Evolutionary conservation across 345 rosid genomes (phyloP), one percentile per base, ranked within the genome.

Genomic region (Eutrema japonicum): DNA sequence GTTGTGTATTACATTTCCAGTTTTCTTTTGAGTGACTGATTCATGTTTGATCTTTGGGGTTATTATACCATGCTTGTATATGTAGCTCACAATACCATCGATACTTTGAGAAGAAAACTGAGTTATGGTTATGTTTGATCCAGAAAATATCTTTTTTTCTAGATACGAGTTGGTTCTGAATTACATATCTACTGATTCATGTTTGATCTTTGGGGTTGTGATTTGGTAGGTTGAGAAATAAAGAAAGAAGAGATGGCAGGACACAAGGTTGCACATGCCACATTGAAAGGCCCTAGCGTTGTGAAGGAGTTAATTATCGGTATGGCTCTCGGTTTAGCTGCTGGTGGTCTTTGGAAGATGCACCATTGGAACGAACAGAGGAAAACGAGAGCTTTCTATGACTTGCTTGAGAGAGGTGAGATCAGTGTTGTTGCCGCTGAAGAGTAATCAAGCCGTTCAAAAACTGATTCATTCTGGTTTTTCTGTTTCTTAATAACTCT

Each of bases 301-400:
- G 68, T 89, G 37, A 89, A 85, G 90, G 97, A 91, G 81, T 72
- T 91, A 22, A 9, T 80, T 38, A 79, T 87, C 6, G 97, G 90
- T 46, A 16, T 89, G 43, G 74, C 75, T 0, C 82, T 88, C 13
- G 95, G 87, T 48, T 70, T 85, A 71, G 82, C 75, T 52, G 96
- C 84, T 13, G 92, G 88, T 42, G 66, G 90, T 65, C 47, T 86
- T 42, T 88, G 92, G 96, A 90, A 88, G 82, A 85, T 84, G 85
- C 84, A 89, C 76, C 93, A 82, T 75, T 85, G 92, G 89, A 89
- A 87, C 50, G 93, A 86, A 80, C 88, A 89, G 85, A 89, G 88
- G 81, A 89, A 85, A 76, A 80, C 76, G 0, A 87, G 96, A 76
- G 70, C 86, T 35, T 89, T 89, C 68, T 91, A 87, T 58, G 91